phyloP scores from a whole-genome alignment of 1,139 yeast species.

The Diutina mesorugosa region DNA sequence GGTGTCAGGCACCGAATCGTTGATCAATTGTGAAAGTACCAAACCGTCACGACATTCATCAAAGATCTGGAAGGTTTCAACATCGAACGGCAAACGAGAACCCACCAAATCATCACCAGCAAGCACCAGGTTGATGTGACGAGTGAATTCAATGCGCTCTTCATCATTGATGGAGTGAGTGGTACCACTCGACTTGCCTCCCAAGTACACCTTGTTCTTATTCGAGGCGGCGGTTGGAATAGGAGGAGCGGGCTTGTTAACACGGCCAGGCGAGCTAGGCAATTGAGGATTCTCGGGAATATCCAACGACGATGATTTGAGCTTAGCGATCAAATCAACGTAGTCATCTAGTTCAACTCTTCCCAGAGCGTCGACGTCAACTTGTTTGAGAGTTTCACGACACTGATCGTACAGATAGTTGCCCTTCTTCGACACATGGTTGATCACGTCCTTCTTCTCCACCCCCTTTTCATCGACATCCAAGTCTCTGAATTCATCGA shows the following conservation, averaged over 20 bases:
- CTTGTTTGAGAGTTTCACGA: constrained; percentile 82
- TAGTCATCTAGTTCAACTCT: constrained; percentile 94
- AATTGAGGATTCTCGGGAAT: constrained; percentile 1
- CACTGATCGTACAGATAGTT: constrained; percentile 81
- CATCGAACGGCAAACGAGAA: constrained; percentile 76
- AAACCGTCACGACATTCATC: constrained; percentile 96
- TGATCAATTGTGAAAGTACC: constrained; percentile 82
- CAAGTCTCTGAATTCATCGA: constrained; percentile 65
- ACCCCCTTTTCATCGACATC: constrained; percentile 93
- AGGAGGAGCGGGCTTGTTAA: constrained; percentile 5
- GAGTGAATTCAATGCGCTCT: constrained; percentile 89
- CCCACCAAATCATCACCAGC: constrained; percentile 89
- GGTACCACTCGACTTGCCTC: constrained; percentile 76
- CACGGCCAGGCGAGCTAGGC: constrained; percentile 6
- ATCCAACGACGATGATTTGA: constrained; percentile 29
- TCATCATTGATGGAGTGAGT: constrained; percentile 96
- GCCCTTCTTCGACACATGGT: constrained; percentile 69
- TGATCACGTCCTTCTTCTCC: constrained; percentile 82
- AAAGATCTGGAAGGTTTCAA: constrained; percentile 88
- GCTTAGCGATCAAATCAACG: constrained; percentile 70
- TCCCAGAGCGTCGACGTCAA: constrained; percentile 92
- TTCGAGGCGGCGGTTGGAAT: constrained; percentile 36
- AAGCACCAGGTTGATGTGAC: constrained; percentile 86
- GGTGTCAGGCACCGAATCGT: constrained; percentile 96
- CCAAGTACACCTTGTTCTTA: constrained; percentile 62